Evolutionary conservation across 2,329 filamentous ascomycete genomes (phyloP), one percentile per base, ranked within the genome.

Genomic region (Falciphora oryzae): DNA sequence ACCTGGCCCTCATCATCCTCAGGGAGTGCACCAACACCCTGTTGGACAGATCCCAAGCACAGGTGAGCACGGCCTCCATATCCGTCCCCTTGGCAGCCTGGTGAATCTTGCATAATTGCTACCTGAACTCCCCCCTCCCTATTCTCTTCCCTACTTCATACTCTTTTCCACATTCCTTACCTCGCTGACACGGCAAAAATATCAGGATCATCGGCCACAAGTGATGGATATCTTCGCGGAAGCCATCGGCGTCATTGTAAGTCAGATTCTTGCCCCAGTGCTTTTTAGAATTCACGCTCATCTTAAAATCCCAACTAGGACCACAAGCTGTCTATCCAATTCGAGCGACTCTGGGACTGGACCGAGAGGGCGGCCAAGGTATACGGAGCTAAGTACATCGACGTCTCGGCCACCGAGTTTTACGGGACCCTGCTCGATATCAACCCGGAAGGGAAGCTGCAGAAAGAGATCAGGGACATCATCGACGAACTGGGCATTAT

Each of bases 401-500:
- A 64, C 62, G 64, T 8, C 67, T 68, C 13, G 63, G 69, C 7
- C 25, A 67, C 22, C 64, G 69, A 65, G 61, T 38, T 67, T 4
- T 60, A 60, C 67, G 8, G 69, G 69, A 1, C 68, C 70, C 70
- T 78, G 14, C 73, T 81, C 0, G 74, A 80, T 62, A 80, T 81
- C 31, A 76, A 75, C 2, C 73, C 74, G 1, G 79, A 82, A 65
- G 78, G 76, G 0, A 72, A 75, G 28, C 70, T 82, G 0, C 75
- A 80, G 32, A 70, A 73, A 0, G 80, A 82, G 62, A 77, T 79
- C 14, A 78, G 80, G 61, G 80, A 82, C 57, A 80, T 82, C 27
- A 68, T 78, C 1, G 79, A 82, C 18, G 80, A 83, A 65, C 73
- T 83, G 0, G 75, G 78, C 13, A 82, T 82, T 63, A 80, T 82